Percentiles rank a stretch among this genome's conserved stretches.
These are phyloP conservation scores for Tubosaeta sp. DNA, from an alignment of 768 basidiomycete species.

Conservation along the genomic window DNA sequence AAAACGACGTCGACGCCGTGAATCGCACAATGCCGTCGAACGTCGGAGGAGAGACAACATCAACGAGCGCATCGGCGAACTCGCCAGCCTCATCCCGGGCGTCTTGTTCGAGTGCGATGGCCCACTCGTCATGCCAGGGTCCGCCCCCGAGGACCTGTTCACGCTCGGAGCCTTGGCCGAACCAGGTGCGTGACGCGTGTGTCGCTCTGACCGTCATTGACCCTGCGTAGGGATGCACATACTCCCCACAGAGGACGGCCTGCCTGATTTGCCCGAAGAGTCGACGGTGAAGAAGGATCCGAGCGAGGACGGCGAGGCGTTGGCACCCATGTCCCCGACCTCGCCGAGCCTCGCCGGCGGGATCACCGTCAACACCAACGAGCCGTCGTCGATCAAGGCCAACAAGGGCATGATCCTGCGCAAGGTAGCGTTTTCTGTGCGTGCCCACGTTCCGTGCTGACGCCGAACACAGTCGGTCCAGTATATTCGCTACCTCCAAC, in stretches of 20 bases:
- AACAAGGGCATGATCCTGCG: constrained; percentile 93
- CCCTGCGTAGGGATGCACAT: constrained; percentile 20
- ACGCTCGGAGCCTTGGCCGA: constrained; percentile 17
- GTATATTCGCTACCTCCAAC: constrained; percentile 73
- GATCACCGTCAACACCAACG: constrained; percentile 15
- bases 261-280: constrained; percentile 30
- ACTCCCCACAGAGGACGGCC: constrained; percentile 21
- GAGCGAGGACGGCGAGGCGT: constrained; percentile 25
- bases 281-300: constrained; percentile 27
- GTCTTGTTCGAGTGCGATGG: constrained; percentile 65
- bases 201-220: not conserved
- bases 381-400: constrained; percentile 64
- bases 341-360: constrained; percentile 14
- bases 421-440: constrained; percentile 43
- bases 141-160: constrained; percentile 21
- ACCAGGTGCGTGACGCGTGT: constrained; percentile 12
- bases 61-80: constrained; percentile 91
- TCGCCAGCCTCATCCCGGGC: constrained; percentile 86
- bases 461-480: constrained; percentile 38
- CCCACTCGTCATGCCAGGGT: constrained; percentile 13
- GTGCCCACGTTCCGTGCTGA: not conserved
- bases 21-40: constrained; percentile 92
- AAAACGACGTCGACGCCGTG: constrained; percentile 74
- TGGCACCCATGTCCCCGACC: constrained; percentile 15
- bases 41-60: constrained; percentile 85